These are phyloP conservation scores for Nigrospora osmanthi DNA, from an alignment of 2,329 filamentous ascomycete species.

Conservation along the genomic window DNA sequence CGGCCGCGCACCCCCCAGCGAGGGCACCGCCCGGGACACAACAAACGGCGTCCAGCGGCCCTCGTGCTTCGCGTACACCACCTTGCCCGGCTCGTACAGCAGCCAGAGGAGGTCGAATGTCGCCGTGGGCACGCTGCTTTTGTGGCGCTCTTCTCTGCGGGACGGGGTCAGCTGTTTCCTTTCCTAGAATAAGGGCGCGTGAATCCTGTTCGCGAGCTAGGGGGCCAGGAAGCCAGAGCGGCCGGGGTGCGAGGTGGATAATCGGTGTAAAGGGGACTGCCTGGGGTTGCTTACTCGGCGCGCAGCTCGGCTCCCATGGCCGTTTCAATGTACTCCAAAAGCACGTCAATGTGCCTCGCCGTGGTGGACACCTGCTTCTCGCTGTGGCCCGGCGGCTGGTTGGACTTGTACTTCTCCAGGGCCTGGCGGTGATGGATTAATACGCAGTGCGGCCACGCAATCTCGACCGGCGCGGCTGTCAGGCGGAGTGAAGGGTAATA, in stretches of 20 bases:
- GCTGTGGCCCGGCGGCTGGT: slow-evolving; percentile 32
- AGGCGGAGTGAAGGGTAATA: slow-evolving; percentile 38
- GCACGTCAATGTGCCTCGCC: slow-evolving; percentile 33
- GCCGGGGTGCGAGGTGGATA: too few species aligned
- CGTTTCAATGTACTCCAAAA: slow-evolving; percentile 33
- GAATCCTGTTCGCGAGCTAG: too few species aligned
- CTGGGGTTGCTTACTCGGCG: slow-evolving; percentile 19
- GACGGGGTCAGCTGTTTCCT: too few species aligned
- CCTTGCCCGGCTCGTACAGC: slow-evolving; percentile 34
- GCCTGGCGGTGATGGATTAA: slow-evolving; percentile 37
- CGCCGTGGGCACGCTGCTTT: slow-evolving; percentile 26
- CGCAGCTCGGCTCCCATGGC: slow-evolving; percentile 26
- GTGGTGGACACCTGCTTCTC: slow-evolving; percentile 32
- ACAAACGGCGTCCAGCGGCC: slow-evolving; percentile 31
- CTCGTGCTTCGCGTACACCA: slow-evolving; percentile 32
- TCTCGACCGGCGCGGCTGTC: slow-evolving; percentile 23
- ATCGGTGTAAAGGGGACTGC: too few species aligned
- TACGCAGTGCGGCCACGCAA: slow-evolving; percentile 38
- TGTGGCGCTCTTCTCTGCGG: slow-evolving; percentile 23
- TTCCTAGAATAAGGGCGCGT: too few species aligned
- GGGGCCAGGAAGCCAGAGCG: too few species aligned
- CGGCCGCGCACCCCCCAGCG: not conserved
- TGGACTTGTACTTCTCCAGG: slow-evolving; percentile 30
- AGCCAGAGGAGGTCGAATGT: slow-evolving; percentile 39
- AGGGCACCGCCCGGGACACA: slow-evolving; percentile 23